Evolutionary conservation across 176 grass and related monocot genomes (phyloP), one percentile per base, ranked within the genome.

Genomic region (Coix lacrymajobi): DNA sequence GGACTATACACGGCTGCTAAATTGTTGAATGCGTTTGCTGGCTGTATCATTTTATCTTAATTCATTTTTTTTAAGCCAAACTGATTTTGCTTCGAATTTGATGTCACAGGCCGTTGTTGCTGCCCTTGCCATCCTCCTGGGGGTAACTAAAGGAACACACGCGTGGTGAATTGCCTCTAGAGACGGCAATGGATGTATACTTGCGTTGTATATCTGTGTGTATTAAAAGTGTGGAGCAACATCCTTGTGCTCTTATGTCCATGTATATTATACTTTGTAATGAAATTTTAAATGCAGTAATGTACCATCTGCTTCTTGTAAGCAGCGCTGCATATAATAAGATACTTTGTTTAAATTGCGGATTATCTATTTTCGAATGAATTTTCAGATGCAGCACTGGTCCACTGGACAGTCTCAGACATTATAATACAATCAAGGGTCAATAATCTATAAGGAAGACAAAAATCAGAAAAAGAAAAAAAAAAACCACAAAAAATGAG

Each of bases 21-120:
- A 19, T 20, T 24, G 0, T 38, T 52, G 51, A 19, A 15, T 61
- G 5, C 7, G 73, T 34, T 28, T 28, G 16, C 32, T 2, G 7
- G n/a, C n/a, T 57, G 32, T 66, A 46, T 11, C 4, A 44, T 79
- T 63, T 79, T 37, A 26, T 17, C 11, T 30, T 29, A 76, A 41
- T 73, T 77, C 6, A 4, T 28, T 57, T n/a, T 17, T 34, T 1
- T 66, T 20, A 64, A 64, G 48, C 29, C 62, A 20, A 13, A 6
- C 77, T 62, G 43, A 78, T 69, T 71, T 52, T 39, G 8, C 8
- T 24, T 26, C n/a, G 3, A 62, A 32, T 39, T 86, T 63, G 14
- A 14, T 84, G 28, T 52, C 73, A 65, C 91, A 97, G 94, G 94
- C 91, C 58, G 69, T 85, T 46, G 63, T 97, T 79, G 84, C 91